Conservation (phyloP, 768 basidiomycete species). For the Tremella mesenterica region DNA sequence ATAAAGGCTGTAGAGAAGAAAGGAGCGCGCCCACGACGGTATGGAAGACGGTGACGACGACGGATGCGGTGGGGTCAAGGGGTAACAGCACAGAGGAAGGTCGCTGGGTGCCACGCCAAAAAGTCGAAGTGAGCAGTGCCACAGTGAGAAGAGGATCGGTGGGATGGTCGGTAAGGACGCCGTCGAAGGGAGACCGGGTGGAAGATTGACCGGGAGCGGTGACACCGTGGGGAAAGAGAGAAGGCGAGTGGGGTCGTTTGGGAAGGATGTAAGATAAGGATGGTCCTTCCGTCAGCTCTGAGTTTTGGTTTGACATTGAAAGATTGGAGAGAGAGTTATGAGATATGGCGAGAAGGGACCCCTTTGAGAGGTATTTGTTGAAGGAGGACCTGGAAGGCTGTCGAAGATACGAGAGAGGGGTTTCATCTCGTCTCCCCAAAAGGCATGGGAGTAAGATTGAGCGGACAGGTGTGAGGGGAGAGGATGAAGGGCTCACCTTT, state of each 20-base stretch:
- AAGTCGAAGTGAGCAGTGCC: not conserved
- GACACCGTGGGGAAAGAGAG: not conserved
- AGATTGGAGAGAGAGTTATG: no score
- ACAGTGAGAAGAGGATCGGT: not conserved
- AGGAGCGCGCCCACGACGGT: no score
- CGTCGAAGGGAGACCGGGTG: not conserved
- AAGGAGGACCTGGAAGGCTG: no score
- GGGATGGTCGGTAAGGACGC: not conserved
- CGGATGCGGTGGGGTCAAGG: not conserved
- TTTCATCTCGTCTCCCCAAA: no score
- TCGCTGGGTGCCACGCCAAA: constrained; percentile 1
- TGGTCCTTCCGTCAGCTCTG: constrained; percentile 1
- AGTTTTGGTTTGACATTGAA: not conserved
- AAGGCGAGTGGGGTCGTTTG: not conserved
- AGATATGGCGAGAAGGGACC: not conserved
- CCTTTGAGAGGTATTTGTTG: no score
- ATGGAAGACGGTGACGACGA: not conserved
- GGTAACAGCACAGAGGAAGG: not conserved
- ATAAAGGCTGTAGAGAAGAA: constrained; percentile 21
- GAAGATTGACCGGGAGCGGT: not conserved
- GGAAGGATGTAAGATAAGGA: no score
- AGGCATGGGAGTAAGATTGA: no score
- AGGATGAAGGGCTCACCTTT: no score
- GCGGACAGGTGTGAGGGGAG: no score
- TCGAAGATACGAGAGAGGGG: no score